A percentile compares a stretch with the other conserved stretches of the same genome.
phyloP scores from a whole-genome alignment of 352 stramenopile species.

The Globisporangium yorkense region DNA sequence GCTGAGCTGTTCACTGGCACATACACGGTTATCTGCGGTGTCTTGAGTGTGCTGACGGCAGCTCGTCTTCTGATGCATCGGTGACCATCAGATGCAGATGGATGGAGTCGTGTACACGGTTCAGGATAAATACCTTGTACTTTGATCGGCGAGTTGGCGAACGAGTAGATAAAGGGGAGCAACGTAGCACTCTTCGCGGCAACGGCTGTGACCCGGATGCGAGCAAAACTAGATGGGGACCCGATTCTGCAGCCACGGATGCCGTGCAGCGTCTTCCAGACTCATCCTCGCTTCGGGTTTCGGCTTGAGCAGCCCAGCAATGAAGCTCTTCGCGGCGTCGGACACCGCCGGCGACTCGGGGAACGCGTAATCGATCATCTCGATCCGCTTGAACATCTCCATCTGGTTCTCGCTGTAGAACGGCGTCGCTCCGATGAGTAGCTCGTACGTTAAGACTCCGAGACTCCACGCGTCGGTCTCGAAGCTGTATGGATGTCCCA shows the following conservation, averaged over 20 bases:
- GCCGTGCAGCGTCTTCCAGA: constrained; percentile 39
- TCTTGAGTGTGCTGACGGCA: constrained; percentile 2
- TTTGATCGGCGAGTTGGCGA: constrained; percentile 27
- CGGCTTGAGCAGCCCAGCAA: constrained; percentile 44
- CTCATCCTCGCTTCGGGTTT: constrained; percentile 57
- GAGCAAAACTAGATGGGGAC: constrained; percentile 18
- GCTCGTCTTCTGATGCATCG: not conserved
- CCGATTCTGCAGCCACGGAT: constrained; percentile 56
- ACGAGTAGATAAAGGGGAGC: not conserved
- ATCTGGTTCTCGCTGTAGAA: constrained; percentile 78
- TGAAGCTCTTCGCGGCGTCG: constrained; percentile 55
- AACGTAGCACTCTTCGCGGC: not conserved
- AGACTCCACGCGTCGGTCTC: constrained; percentile 79
- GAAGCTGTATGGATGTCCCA: constrained; percentile 57
- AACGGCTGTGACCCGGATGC: not conserved
- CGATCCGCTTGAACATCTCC: constrained; percentile 80
- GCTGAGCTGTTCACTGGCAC: not conserved
- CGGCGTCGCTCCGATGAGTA: constrained; percentile 70
- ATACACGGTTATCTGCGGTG: too few species aligned
- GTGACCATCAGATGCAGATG: constrained; percentile 44
- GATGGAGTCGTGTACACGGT: constrained; percentile 52
- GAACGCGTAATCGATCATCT: constrained; percentile 53
- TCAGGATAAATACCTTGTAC: constrained; percentile 49
- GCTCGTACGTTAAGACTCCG: constrained; percentile 77
- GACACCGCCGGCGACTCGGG: constrained; percentile 42